These are phyloP conservation scores for Fusarium pseudocircinatum DNA, from an alignment of 2,329 filamentous ascomycete species.

Conservation along the genomic window DNA sequence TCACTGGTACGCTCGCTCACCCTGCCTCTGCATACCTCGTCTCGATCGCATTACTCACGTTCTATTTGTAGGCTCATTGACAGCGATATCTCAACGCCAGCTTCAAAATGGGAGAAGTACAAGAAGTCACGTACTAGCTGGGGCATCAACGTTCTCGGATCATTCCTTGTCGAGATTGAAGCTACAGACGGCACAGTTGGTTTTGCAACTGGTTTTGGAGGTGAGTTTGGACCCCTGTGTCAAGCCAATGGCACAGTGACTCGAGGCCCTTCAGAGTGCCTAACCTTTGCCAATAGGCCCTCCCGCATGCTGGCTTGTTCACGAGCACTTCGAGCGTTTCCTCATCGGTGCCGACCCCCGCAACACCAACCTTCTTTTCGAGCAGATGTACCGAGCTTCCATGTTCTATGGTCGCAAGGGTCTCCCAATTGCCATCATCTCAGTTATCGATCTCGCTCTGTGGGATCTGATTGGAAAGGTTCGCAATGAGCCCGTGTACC, in stretches of 20 bases:
- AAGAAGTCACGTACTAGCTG: constrained; percentile 88
- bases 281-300: constrained; percentile 64
- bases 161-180: constrained; percentile 90
- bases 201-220: constrained; percentile 93
- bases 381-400: constrained; percentile 95
- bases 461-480: constrained; percentile 95
- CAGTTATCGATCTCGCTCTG: constrained; percentile 89
- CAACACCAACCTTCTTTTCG: constrained; percentile 91
- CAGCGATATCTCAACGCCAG: constrained; percentile 90
- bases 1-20: constrained; percentile 62
- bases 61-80: constrained; percentile 79
- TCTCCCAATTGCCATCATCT: constrained; percentile 88
- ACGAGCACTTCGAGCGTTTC: constrained; percentile 94
- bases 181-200: constrained; percentile 91
- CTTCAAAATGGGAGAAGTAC: constrained; percentile 89
- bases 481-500: constrained; percentile 92
- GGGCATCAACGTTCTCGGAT: constrained; percentile 95
- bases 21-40: neutral
- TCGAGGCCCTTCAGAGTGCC: neutral
- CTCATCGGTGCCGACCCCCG: constrained; percentile 87
- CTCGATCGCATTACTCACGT: constrained; percentile 9
- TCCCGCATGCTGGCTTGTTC: constrained; percentile 91
- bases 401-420: constrained; percentile 98
- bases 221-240: constrained; percentile 48
- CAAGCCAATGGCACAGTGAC: neutral